A percentile compares a stretch with the other conserved stretches of the same genome.
phyloP scores from a whole-genome alignment of 2,329 filamentous ascomycete genomes.

The Penicillium sp. region DNA sequence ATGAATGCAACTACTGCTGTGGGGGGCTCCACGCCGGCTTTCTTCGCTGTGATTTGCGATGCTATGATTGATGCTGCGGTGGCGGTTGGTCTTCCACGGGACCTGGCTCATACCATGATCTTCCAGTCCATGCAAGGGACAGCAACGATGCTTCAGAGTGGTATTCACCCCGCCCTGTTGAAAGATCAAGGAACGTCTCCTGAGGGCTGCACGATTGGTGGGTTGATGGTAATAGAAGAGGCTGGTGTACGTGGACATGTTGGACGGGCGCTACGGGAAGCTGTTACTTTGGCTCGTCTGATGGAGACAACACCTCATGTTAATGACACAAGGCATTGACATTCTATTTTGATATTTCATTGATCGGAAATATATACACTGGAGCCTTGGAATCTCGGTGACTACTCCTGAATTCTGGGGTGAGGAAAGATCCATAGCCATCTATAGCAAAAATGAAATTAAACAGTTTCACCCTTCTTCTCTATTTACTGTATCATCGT shows the following conservation, averaged over 20 bases:
- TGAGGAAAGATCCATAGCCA: neutral
- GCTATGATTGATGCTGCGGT: slow-evolving; percentile 61
- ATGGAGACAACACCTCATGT: slow-evolving; percentile 40
- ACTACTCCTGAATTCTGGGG: neutral
- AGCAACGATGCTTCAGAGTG: slow-evolving; percentile 55
- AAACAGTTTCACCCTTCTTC: neutral
- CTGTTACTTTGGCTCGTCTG: slow-evolving; percentile 57
- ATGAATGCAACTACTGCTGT: slow-evolving; percentile 61
- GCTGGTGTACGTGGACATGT: slow-evolving; percentile 54
- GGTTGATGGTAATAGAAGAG: slow-evolving; percentile 60
- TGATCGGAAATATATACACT: no score
- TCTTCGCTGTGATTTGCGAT: slow-evolving; percentile 59
- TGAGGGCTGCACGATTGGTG: slow-evolving; percentile 63
- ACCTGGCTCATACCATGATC: slow-evolving; percentile 60
- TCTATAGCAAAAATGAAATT: neutral
- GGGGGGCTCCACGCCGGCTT: slow-evolving; percentile 61
- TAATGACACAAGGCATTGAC: slow-evolving; percentile 24
- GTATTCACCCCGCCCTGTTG: slow-evolving; percentile 59
- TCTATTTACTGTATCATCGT: slow-evolving; percentile 48
- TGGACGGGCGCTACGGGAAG: slow-evolving; percentile 57
- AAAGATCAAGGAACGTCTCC: slow-evolving; percentile 62
- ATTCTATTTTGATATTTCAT: neutral
- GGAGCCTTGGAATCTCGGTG: neutral
- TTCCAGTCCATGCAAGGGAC: slow-evolving; percentile 62
- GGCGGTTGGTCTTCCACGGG: slow-evolving; percentile 60